Base-by-base conservation (phyloP, 345 rosid genomes). In the Abelmoschus esculentus region DNA sequence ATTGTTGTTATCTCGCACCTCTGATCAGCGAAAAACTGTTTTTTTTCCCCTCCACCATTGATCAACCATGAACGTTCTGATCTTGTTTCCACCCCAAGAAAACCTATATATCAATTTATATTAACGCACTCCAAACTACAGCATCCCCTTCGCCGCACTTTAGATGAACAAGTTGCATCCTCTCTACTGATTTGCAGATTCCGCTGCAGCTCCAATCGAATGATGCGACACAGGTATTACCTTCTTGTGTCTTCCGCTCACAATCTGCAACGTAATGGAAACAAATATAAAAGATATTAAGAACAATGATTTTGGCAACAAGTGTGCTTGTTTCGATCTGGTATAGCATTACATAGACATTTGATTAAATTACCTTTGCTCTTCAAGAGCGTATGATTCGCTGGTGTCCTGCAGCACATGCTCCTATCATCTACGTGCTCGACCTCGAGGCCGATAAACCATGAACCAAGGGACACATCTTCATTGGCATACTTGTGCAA, bases 131-230 rank as follows among this genome's bases (percentile, higher is more conserved):
- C 99, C 99, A 95, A 56, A 91, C 96, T 34, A 86, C 89, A 71
- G 75, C 90, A 64, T 87, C 97, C 40, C 90, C 99, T 85, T 95
- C 99, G 5, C 99, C 88, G 34, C 98, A 88, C 74, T 79, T 86
- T 71, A 82, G 85, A 53, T 95, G 98, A 15, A 91, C 99, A 74
- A 73, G 77, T 81, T 87, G 91, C 60, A 95, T 75, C 78, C 75
- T 95, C 85, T 95, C 97, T 46, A 95, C 98, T 0, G 99, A 95
- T 77, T 95, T 91, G 87, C 98, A 91, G 70, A 91, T 95, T 40
- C 97, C 98, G 36, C 99, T 95, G 79, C 99, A 95, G 80, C 92
- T 91, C 97, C 99, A 95, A 66, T 95, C 97, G 57, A 91, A 95
- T 1, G 99, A 91, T 36, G 99, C 97, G 49, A 90, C 77, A 74